These are phyloP conservation scores for Tylopilus felleus DNA, from an alignment of 768 basidiomycete species.

Conservation along the genomic window DNA sequence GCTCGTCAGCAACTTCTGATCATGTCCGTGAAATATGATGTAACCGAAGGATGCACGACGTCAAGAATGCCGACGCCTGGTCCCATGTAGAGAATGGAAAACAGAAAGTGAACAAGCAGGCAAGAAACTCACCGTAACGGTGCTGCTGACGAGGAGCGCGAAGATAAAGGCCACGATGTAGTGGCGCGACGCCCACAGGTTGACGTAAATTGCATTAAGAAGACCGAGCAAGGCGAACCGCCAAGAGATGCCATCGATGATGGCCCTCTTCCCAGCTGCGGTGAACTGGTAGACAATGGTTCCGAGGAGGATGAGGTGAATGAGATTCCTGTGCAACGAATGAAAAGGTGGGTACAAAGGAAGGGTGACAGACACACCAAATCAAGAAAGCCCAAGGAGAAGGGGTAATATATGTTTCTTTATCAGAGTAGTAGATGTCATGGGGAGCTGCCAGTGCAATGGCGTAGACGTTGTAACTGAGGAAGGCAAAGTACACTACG, in stretches of 20 bases:
- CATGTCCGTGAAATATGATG: conserved; percentile 7
- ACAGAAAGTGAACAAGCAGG: background rate
- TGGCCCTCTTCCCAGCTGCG: conserved; percentile 65
- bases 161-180: conserved; percentile 84
- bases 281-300: conserved; percentile 90
- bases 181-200: conserved; percentile 76
- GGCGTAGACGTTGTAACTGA: conserved; percentile 89
- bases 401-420: conserved; percentile 93
- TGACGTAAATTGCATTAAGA: conserved; percentile 87
- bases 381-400: conserved; percentile 90
- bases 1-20: conserved; percentile 11
- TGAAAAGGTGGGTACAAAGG: conserved; percentile 6
- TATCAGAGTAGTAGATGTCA: conserved; percentile 66
- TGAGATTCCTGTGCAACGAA: conserved; percentile 59
- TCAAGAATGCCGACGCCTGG: conserved; percentile 2
- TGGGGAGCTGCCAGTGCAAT: conserved; percentile 74
- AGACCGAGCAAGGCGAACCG: conserved; percentile 85
- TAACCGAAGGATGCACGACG: background rate
- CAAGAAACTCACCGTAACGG: conserved; percentile 42
- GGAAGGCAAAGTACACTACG: conserved; percentile 76
- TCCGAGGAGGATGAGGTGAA: conserved; percentile 88
- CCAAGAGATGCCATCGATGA: conserved; percentile 89
- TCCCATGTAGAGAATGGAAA: conserved; percentile 16
- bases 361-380: conserved; percentile 49
- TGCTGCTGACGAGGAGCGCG: conserved; percentile 80